These are phyloP conservation scores for Chlorella ohadii DNA, from an alignment of 139 green algal genomes.

Conservation along the genomic window DNA sequence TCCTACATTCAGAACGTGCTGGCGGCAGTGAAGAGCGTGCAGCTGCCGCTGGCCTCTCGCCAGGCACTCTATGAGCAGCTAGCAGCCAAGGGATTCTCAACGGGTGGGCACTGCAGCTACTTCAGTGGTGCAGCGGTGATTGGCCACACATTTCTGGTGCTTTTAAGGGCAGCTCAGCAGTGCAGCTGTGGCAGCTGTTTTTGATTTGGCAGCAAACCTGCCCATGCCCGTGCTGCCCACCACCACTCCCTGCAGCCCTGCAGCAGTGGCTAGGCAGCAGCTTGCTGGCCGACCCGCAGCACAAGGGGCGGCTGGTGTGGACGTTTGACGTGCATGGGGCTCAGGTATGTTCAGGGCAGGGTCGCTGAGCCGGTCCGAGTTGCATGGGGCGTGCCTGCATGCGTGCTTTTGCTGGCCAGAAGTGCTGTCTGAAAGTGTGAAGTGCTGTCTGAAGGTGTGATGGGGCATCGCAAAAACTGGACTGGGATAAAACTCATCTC, in stretches of 20 bases:
- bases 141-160: background rate
- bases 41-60: constrained; percentile 62
- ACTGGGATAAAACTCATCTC: too few species aligned
- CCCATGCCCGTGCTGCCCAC: background rate
- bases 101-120: background rate
- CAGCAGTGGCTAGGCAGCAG: constrained; percentile 85
- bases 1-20: constrained; percentile 53
- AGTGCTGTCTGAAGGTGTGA: too few species aligned
- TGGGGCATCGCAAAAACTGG: too few species aligned
- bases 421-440: too few species aligned
- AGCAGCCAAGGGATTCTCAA: constrained; percentile 52
- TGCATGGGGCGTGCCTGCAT: too few species aligned
- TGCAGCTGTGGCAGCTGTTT: too few species aligned
- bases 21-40: constrained; percentile 48
- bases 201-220: background rate
- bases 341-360: too few species aligned
- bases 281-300: constrained; percentile 39
- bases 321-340: constrained; percentile 66
- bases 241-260: constrained; percentile 43
- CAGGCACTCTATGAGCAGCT: constrained; percentile 60
- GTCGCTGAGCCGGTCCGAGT: too few species aligned
- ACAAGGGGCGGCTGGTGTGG: constrained; percentile 29
- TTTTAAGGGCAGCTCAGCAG: too few species aligned
- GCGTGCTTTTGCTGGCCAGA: too few species aligned
- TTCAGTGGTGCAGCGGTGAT: background rate